Conservation (phyloP, 164 flowering plant species). For the Magnolia sinica region DNA sequence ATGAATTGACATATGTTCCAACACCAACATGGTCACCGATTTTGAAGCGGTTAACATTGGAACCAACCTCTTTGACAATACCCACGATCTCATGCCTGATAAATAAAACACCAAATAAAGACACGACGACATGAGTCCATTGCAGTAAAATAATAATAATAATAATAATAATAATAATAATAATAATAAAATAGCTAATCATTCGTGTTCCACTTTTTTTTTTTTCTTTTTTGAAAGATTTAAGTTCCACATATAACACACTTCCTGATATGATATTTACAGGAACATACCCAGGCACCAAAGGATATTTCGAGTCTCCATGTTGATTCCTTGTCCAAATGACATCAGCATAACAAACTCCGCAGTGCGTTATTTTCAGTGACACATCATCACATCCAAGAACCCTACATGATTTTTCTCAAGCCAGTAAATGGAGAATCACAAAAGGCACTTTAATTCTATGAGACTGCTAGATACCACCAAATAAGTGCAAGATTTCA, state of each 20-base stretch:
- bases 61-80: constrained; percentile 65
- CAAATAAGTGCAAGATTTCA: neutral
- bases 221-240: neutral
- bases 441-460: neutral
- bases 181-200: neutral
- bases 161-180: too few species aligned
- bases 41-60: constrained; percentile 56
- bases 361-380: constrained; percentile 69
- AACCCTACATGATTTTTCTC: constrained; percentile 34
- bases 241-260: neutral
- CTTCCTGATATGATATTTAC: neutral
- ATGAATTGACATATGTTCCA: constrained; percentile 79
- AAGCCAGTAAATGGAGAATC: constrained; percentile 7
- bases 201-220: neutral
- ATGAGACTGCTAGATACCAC: neutral
- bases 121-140: neutral
- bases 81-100: constrained; percentile 92
- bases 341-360: constrained; percentile 78
- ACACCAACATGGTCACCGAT: constrained; percentile 84
- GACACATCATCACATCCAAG: constrained; percentile 56
- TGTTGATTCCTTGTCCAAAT: constrained; percentile 45
- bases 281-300: constrained; percentile 70
- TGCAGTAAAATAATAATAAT: too few species aligned
- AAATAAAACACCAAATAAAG: neutral
- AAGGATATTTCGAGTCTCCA: constrained; percentile 55